Conservation (phyloP, 2,329 filamentous ascomycete genomes). For the Fusarium nematophilum region DNA sequence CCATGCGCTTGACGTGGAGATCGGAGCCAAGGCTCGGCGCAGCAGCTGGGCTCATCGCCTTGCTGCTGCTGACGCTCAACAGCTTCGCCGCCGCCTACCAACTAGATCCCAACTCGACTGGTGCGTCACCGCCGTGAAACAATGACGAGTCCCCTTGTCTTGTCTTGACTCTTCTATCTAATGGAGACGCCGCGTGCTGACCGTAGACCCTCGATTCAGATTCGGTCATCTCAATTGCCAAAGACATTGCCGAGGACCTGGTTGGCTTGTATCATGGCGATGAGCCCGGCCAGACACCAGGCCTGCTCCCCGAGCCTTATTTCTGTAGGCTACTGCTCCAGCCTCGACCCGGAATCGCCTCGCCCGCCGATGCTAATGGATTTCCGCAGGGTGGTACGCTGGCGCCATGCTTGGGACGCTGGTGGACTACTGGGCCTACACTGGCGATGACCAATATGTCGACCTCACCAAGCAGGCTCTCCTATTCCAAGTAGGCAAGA, state of each 20-base stretch:
- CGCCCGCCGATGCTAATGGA: conserved; percentile 10
- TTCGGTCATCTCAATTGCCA: conserved; percentile 61
- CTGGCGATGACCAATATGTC: conserved; percentile 78
- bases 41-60: conserved; percentile 35
- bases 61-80: conserved; percentile 41
- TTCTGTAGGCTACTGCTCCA: conserved; percentile 58
- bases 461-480: conserved; percentile 74
- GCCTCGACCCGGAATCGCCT: not conserved
- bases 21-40: conserved; percentile 24
- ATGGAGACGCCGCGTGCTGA: conserved; percentile 3
- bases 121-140: conserved; percentile 40
- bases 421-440: conserved; percentile 88
- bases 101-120: conserved; percentile 51
- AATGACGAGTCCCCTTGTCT: not conserved
- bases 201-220: conserved; percentile 48
- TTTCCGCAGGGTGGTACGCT: conserved; percentile 72
- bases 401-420: conserved; percentile 78
- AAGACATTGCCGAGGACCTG: conserved; percentile 63
- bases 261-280: conserved; percentile 58
- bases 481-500: conserved; percentile 77
- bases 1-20: conserved; percentile 36
- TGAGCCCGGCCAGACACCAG: conserved; percentile 61
- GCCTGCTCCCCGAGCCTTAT: conserved; percentile 64
- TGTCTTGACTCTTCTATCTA: not conserved
- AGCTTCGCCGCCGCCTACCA: conserved; percentile 48